Conservation (phyloP, 768 basidiomycete genomes). For the Mycena latifolia region DNA sequence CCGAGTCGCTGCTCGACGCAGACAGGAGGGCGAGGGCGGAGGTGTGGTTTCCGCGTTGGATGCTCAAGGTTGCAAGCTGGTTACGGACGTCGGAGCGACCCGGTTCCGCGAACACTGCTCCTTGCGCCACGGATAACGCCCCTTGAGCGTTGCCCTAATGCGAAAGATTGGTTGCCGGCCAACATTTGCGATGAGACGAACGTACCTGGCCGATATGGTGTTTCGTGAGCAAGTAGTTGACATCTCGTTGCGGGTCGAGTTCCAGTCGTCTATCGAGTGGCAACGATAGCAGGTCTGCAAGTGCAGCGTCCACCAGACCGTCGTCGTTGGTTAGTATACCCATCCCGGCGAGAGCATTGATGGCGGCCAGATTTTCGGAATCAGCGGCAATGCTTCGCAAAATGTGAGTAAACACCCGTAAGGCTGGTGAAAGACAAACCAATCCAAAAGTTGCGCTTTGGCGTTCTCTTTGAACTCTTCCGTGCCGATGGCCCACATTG, state of each 20-base stretch:
- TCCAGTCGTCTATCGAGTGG: slow-evolving; percentile 72
- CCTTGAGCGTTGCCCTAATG: slow-evolving; percentile 60
- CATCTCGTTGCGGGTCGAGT: slow-evolving; percentile 78
- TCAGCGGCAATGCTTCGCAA: slow-evolving; percentile 72
- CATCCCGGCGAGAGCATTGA: slow-evolving; percentile 91
- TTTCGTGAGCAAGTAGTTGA: slow-evolving; percentile 78
- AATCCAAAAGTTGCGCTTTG: slow-evolving; percentile 83
- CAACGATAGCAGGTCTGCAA: slow-evolving; percentile 82
- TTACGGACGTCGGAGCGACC: slow-evolving; percentile 60
- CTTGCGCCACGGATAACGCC: slow-evolving; percentile 68
- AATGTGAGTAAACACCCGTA: background rate
- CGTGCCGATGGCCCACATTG: slow-evolving; percentile 85
- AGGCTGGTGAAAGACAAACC: slow-evolving; percentile 60
- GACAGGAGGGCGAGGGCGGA: slow-evolving; percentile 63
- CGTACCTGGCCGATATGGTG: slow-evolving; percentile 81
- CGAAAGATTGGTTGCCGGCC: background rate
- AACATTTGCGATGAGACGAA: slow-evolving; percentile 5
- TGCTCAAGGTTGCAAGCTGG: slow-evolving; percentile 65
- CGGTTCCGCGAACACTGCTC: slow-evolving; percentile 70
- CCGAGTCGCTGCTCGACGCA: slow-evolving; percentile 39
- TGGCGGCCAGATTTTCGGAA: slow-evolving; percentile 82
- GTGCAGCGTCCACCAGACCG: slow-evolving; percentile 84
- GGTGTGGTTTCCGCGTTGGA: slow-evolving; percentile 59
- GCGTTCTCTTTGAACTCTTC: slow-evolving; percentile 84
- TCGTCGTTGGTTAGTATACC: slow-evolving; percentile 86